phyloP scores from a whole-genome alignment of 2,329 filamentous ascomycete genomes.

The Botrytis paeoniae region DNA sequence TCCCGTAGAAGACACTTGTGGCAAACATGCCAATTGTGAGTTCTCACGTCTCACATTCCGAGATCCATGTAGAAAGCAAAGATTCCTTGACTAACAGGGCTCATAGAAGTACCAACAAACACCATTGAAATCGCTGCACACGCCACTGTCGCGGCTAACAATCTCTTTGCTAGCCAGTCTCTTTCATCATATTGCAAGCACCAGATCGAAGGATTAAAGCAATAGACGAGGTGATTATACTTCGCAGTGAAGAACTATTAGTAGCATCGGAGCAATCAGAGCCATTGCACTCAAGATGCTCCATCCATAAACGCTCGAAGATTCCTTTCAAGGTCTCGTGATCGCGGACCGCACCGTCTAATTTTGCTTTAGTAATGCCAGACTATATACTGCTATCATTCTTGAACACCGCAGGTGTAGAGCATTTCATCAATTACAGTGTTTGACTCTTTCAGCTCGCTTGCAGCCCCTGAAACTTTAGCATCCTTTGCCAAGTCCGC shows the following conservation, averaged over 20 bases:
- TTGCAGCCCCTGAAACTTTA: neutral
- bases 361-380: neutral
- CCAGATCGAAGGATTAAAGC: too few species aligned
- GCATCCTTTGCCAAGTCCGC: neutral
- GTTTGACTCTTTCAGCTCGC: neutral
- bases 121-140: neutral
- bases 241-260: neutral
- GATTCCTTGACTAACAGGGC: neutral
- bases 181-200: neutral
- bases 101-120: neutral
- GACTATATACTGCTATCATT: neutral
- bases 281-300: neutral
- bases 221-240: neutral
- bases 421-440: neutral
- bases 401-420: neutral
- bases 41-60: neutral
- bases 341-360: neutral
- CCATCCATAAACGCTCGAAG: neutral
- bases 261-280: neutral
- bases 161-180: neutral
- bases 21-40: neutral
- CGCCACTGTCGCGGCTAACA: neutral
- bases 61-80: neutral
- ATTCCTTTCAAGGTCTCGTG: neutral
- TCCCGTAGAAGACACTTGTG: neutral